phyloP scores from a whole-genome alignment of 2,329 filamentous ascomycete genomes.

The Fusarium pseudograminearum region DNA sequence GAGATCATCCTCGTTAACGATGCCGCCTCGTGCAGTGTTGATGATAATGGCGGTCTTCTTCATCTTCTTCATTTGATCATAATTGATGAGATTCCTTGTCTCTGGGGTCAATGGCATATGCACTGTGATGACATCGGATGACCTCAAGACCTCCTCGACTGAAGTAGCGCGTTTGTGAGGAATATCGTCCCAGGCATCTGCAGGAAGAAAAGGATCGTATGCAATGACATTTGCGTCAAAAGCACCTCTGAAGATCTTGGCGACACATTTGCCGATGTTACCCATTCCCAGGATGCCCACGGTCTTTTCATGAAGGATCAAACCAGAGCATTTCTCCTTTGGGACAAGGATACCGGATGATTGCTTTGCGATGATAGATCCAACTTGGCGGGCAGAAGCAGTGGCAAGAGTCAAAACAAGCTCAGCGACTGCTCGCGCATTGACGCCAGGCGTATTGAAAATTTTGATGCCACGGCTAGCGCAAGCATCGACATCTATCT shows the following conservation, averaged over 20 bases:
- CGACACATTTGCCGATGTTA: conserved; percentile 54
- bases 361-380: conserved; percentile 50
- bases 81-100: conserved; percentile 51
- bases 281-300: conserved; percentile 57
- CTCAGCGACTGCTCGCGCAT: conserved; percentile 57
- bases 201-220: conserved; percentile 53
- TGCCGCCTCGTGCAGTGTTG: conserved; percentile 56
- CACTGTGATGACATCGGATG: conserved; percentile 53
- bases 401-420: conserved; percentile 53
- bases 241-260: conserved; percentile 53
- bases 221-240: conserved; percentile 53
- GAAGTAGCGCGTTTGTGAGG: conserved; percentile 48
- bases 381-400: conserved; percentile 51
- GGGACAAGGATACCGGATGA: conserved; percentile 46
- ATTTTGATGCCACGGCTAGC: conserved; percentile 55
- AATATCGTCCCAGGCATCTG: conserved; percentile 51
- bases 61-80: conserved; percentile 51
- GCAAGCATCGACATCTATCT: conserved; percentile 58
- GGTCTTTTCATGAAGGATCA: conserved; percentile 52
- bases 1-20: conserved; percentile 55
- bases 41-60: conserved; percentile 55
- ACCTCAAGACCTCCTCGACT: conserved; percentile 50
- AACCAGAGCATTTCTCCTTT: conserved; percentile 57
- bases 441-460: conserved; percentile 61
- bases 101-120: conserved; percentile 54